phyloP scores from a whole-genome alignment of 768 basidiomycete species.

The Boletus coccyginus region DNA sequence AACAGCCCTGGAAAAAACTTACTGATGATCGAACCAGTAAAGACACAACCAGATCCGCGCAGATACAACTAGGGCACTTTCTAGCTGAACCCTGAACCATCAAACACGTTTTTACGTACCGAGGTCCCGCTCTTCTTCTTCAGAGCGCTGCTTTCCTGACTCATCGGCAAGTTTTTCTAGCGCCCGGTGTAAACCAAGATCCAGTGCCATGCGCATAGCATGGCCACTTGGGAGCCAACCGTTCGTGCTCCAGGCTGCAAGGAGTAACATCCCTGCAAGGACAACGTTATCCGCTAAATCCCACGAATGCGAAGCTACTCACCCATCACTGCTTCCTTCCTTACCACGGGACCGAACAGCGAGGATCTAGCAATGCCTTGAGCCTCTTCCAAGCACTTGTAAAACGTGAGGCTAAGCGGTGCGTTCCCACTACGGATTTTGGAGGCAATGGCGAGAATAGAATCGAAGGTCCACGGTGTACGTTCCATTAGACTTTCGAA shows the following conservation, averaged over 20 bases:
- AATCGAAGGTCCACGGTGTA: conserved; percentile 94
- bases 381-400: conserved; percentile 90
- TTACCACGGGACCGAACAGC: conserved; percentile 88
- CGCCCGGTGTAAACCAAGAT: conserved; percentile 90
- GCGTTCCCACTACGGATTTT: conserved; percentile 92
- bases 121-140: conserved; percentile 86
- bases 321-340: conserved; percentile 96
- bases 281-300: not conserved
- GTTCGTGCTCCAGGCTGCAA: conserved; percentile 92
- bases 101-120: conserved; percentile 42
- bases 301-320: conserved; percentile 20
- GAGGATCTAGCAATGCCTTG: conserved; percentile 94
- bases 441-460: conserved; percentile 86
- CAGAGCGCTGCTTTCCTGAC: conserved; percentile 55
- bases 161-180: conserved; percentile 87
- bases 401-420: conserved; percentile 80
- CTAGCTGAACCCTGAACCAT: not conserved
- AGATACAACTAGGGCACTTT: conserved; percentile 65
- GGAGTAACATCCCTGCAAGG: conserved; percentile 75
- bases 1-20: conserved; percentile 28
- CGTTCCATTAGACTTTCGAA: conserved; percentile 90
- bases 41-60: conserved; percentile 93
- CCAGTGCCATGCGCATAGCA: conserved; percentile 94
- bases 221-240: conserved; percentile 96
- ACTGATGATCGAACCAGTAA: conserved; percentile 98